These are phyloP conservation scores for Eruca vesicaria DNA, from an alignment of 441 rosid genomes.

Conservation along the genomic window DNA sequence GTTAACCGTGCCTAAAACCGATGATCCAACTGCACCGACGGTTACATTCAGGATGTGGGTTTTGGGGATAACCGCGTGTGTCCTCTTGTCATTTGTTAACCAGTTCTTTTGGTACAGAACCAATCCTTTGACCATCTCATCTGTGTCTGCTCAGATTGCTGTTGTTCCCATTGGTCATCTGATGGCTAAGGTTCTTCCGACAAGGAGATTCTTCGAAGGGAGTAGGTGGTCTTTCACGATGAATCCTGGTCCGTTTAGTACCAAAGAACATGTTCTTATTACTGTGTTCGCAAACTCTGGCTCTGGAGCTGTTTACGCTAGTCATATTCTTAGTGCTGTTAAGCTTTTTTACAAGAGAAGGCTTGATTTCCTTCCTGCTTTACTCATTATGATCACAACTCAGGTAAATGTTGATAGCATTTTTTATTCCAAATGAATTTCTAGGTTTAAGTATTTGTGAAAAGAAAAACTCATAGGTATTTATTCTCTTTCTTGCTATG, in stretches of 20 bases:
- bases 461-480: background rate
- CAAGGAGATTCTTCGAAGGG: slow-evolving; percentile 45
- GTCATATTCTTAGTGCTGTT: slow-evolving; percentile 68
- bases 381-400: slow-evolving; percentile 71
- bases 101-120: slow-evolving; percentile 89
- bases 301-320: slow-evolving; percentile 73
- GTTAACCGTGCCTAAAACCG: slow-evolving; percentile 76
- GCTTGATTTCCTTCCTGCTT: slow-evolving; percentile 57
- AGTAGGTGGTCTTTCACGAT: slow-evolving; percentile 50
- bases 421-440: background rate
- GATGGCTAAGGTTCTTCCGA: slow-evolving; percentile 57
- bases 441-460: background rate
- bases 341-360: slow-evolving; percentile 57
- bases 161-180: slow-evolving; percentile 75
- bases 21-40: slow-evolving; percentile 57
- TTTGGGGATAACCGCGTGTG: slow-evolving; percentile 56
- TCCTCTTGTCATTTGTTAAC: slow-evolving; percentile 64
- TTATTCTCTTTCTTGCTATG: background rate
- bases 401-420: slow-evolving; percentile 47
- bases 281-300: slow-evolving; percentile 82
- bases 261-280: slow-evolving; percentile 81
- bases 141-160: slow-evolving; percentile 75
- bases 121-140: slow-evolving; percentile 48
- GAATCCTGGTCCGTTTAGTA: slow-evolving; percentile 77
- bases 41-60: slow-evolving; percentile 87